Base-by-base conservation (phyloP, 257 asterid species). In the Coffea canephora region DNA sequence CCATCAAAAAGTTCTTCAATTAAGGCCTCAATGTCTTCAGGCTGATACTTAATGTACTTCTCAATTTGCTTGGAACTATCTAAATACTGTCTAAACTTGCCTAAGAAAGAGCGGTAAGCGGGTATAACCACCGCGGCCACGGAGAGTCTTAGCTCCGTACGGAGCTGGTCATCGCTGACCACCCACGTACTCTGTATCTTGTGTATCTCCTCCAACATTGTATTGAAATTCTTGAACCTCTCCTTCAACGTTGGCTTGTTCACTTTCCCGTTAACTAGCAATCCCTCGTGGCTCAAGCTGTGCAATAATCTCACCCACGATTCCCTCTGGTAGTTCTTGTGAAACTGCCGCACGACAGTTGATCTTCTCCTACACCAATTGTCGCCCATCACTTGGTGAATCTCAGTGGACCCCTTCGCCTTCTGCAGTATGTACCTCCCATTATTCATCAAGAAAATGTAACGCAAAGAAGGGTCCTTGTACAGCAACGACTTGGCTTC, bases 101-200 rank as follows among this genome's bases (percentile, higher is more conserved):
- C 98, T 0, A 91, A 80, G 64, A 95, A 95, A 0, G 97, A 84
- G 1, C 99, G 89, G 83, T 95, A 95, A 0, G 98, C 98, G 62
- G 99, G 98, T 12, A 95, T 87, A 10, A 95, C 85, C 50, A 95
- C 91, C 14, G 94, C 89, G 0, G 97, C 87, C 69, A 95, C 83
- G 0, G 98, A 90, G 36, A 93, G 91, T 75, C 95, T 71, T 0
- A 95, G 96, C 92, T 95, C 97, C 81, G 99, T 91, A 31, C 88
- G 92, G n/a, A 95, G 97, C 86, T 95, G 98, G 81, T 88, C 97
- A 49, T 95, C 99, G 77, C 93, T 89, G 5, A 93, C 94, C 57
- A 95, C 89, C 98, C 99, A 95, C 0, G 90, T 72, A 73, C 91
- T 91, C 84, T 95, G 98, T 2, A 88, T 64, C 70, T 88, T 77